phyloP scores from a whole-genome alignment of 257 asterid species.

The Nicotiana paniculata region DNA sequence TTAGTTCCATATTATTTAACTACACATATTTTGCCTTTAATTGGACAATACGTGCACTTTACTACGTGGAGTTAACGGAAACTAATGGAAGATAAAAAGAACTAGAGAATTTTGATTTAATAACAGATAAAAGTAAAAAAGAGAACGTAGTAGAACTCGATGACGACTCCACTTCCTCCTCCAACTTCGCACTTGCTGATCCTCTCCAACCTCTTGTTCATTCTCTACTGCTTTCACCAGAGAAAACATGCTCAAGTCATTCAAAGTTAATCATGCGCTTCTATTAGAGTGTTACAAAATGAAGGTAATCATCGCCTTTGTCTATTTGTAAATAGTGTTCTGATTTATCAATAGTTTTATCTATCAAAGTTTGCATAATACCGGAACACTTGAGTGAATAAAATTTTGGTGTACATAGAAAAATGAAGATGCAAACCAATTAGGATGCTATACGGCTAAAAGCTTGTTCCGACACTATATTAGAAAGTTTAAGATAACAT shows the following conservation, averaged over 20 bases:
- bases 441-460: not conserved
- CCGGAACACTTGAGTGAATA: not conserved
- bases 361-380: not conserved
- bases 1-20: not conserved
- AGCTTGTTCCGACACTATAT: not conserved
- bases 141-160: not conserved
- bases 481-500: not conserved
- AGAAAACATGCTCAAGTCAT: not conserved
- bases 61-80: not conserved
- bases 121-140: not conserved
- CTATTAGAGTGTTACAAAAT: not conserved
- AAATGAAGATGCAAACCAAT: not conserved
- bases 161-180: not conserved
- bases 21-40: not conserved
- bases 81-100: not conserved
- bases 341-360: not conserved
- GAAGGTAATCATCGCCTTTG: not conserved
- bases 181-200: not conserved
- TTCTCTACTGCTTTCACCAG: slow-evolving; percentile 3
- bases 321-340: not conserved
- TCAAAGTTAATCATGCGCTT: not conserved
- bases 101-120: not conserved
- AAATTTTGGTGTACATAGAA: not conserved
- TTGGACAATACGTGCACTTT: not conserved
- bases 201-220: not conserved